Percentiles rank a stretch among this genome's conserved stretches.
Conservation (phyloP, 2,329 filamentous ascomycete genomes). For the Nannizziopsis arthrosporioides region DNA sequence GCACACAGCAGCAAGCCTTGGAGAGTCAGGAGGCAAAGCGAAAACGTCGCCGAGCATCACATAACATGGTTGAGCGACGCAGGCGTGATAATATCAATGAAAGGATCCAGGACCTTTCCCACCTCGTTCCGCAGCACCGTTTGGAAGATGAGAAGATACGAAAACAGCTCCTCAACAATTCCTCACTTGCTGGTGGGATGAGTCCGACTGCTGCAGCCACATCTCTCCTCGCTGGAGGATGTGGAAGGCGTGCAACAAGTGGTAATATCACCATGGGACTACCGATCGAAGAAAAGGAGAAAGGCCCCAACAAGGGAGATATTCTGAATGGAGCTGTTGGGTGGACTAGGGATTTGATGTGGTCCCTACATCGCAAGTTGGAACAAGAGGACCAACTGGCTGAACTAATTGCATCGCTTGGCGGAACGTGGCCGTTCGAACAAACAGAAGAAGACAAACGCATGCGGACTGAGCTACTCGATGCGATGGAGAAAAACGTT, state of each 20-base stretch:
- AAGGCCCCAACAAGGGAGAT: conserved; percentile 96
- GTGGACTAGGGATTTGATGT: conserved; percentile 97
- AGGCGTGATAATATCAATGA: conserved; percentile 98
- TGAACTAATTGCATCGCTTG: conserved; percentile 59
- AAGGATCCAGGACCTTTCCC: conserved; percentile 89
- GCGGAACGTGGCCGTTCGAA: conserved; percentile 66
- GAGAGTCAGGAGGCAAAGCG: conserved; percentile 90
- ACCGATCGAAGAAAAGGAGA: conserved; percentile 93
- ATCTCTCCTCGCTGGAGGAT: conserved; percentile 74
- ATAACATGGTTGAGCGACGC: conserved; percentile 90
- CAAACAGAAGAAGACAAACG: conserved; percentile 84
- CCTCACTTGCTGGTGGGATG: conserved; percentile 66
- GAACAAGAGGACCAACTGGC: conserved; percentile 80
- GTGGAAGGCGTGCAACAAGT: conserved; percentile 64
- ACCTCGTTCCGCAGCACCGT: conserved; percentile 80
- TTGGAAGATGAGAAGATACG: conserved; percentile 95
- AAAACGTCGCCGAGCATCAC: conserved; percentile 79
- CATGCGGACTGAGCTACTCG: conserved; percentile 86
- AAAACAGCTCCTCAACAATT: conserved; percentile 87
- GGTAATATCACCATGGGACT: conserved; percentile 86
- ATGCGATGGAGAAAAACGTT: conserved; percentile 73
- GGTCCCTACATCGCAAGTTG: conserved; percentile 81
- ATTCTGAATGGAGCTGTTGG: conserved; percentile 94
- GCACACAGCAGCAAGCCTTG: conserved; percentile 36
- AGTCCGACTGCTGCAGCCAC: conserved; percentile 53